Conservation (phyloP, 495 filamentous ascomycete genomes). For the Aspergillus coremiiformis region DNA sequence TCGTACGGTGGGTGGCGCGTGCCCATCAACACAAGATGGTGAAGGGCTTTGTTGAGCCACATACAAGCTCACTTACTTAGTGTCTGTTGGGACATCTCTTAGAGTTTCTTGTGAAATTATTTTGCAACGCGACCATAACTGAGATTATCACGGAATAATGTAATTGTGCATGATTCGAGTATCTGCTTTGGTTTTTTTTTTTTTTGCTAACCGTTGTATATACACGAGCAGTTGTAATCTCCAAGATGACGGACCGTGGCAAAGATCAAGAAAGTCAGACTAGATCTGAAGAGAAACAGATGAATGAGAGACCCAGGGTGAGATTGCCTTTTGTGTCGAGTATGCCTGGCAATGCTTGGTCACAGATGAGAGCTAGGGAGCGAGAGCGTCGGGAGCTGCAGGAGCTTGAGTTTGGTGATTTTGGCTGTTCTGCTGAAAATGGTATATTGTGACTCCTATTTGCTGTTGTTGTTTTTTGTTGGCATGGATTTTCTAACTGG, state of each 20-base stretch:
- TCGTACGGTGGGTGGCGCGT: too few species aligned
- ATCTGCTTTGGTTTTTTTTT: too few species aligned
- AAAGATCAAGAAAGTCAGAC: not conserved
- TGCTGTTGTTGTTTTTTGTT: not conserved
- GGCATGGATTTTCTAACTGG: not conserved
- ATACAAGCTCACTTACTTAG: too few species aligned
- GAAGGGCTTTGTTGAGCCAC: too few species aligned
- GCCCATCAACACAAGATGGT: too few species aligned
- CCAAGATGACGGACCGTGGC: not conserved
- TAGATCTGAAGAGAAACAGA: not conserved
- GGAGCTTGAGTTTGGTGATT: not conserved
- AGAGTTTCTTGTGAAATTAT: too few species aligned
- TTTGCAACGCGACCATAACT: too few species aligned
- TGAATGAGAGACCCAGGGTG: not conserved
- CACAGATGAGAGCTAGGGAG: slow-evolving; percentile 18
- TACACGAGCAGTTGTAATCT: too few species aligned
- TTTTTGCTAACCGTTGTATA: not conserved
- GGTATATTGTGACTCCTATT: not conserved
- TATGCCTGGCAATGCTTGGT: slow-evolving; percentile 25
- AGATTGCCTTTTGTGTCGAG: slow-evolving; percentile 10
- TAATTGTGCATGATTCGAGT: too few species aligned
- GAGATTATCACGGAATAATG: too few species aligned
- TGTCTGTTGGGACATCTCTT: too few species aligned
- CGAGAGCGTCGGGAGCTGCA: slow-evolving; percentile 6
- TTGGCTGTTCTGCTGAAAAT: not conserved